These are phyloP conservation scores for Venustampulla echinocandica DNA, from an alignment of 495 filamentous ascomycete genomes.

Conservation along the genomic window DNA sequence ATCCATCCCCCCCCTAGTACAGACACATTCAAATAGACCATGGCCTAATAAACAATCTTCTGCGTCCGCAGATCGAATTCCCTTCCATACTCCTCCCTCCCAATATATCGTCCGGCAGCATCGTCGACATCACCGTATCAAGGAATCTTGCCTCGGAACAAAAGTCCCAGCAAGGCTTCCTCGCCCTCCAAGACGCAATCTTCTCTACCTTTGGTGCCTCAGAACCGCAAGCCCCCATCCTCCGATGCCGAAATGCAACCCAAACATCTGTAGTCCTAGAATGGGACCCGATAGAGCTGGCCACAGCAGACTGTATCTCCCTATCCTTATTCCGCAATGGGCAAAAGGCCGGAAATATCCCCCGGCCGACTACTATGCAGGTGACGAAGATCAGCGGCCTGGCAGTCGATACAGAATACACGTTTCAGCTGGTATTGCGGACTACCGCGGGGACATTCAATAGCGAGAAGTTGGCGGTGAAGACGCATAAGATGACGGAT, in stretches of 20 bases:
- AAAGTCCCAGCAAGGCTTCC: slow-evolving; percentile 63
- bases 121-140: slow-evolving; percentile 94
- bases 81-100: slow-evolving; percentile 93
- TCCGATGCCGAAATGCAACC: slow-evolving; percentile 90
- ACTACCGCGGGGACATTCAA: slow-evolving; percentile 83
- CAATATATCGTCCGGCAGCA: slow-evolving; percentile 88
- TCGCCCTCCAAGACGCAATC: slow-evolving; percentile 78
- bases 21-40: neutral
- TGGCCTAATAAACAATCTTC: too few relatives aligned
- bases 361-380: slow-evolving; percentile 71
- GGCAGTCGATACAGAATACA: slow-evolving; percentile 90
- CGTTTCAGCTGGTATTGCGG: slow-evolving; percentile 84
- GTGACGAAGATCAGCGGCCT: slow-evolving; percentile 97
- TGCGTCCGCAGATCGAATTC: slow-evolving; percentile 81
- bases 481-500: slow-evolving; percentile 98
- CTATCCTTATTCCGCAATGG: slow-evolving; percentile 91
- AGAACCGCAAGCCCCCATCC: slow-evolving; percentile 67
- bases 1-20: neutral
- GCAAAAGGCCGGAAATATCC: slow-evolving; percentile 90
- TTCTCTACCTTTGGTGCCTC: slow-evolving; percentile 73
- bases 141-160: slow-evolving; percentile 76
- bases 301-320: slow-evolving; percentile 80
- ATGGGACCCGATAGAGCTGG: slow-evolving; percentile 92
- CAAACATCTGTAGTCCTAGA: slow-evolving; percentile 96
- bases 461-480: slow-evolving; percentile 74